Percentiles rank a stretch among this genome's conserved stretches.
Evolutionary conservation across 2,329 filamentous ascomycete species (phyloP).

Genomic region (Cercospora sp.): DNA sequence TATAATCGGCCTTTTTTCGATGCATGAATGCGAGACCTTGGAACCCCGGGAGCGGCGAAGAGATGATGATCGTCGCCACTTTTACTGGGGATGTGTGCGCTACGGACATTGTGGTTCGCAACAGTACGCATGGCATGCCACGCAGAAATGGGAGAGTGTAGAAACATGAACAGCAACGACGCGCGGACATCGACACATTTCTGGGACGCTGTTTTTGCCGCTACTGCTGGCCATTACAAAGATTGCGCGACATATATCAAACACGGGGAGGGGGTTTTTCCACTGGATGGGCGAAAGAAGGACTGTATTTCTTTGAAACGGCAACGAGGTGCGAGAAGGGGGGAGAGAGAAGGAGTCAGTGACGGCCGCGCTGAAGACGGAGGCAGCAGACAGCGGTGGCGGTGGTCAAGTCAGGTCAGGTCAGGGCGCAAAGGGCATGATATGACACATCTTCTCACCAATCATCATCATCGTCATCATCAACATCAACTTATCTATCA

Average conservation of each 20-base stretch:
- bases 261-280: neutral
- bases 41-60: neutral
- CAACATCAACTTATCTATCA: neutral
- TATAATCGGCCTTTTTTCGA: conserved; percentile 55
- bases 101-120: conserved; percentile 14
- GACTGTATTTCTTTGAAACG: neutral
- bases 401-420: neutral
- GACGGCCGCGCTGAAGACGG: neutral
- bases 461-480: neutral
- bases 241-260: neutral
- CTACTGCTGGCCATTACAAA: neutral
- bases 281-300: neutral
- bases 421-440: neutral
- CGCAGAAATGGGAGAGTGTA: conserved; percentile 5
- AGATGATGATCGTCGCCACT: neutral
- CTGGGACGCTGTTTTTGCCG: neutral
- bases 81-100: conserved; percentile 2
- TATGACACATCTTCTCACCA: neutral
- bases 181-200: neutral
- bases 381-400: neutral
- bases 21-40: neutral
- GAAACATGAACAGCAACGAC: conserved; percentile 12
- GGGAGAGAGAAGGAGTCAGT: neutral
- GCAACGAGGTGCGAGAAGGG: neutral
- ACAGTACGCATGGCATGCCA: conserved; percentile 18